Evolutionary conservation across 164 flowering plant genomes (phyloP).

Genomic region (Houttuynia cordata): DNA sequence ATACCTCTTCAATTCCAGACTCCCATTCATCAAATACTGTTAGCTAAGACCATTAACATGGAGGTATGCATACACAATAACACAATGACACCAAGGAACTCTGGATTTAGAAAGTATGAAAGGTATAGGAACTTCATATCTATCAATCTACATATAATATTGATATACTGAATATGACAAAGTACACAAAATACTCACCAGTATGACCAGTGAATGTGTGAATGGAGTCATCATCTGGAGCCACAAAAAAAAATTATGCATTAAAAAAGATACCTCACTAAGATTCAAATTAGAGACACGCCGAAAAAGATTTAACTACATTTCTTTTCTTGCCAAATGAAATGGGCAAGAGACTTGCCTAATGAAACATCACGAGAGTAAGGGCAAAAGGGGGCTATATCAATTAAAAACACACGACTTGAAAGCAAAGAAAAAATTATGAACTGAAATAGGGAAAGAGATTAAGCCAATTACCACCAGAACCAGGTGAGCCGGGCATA

Average conservation of each 20-base stretch:
- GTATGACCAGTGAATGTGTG: conserved; percentile 81
- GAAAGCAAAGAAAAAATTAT: too few species aligned
- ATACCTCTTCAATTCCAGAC: background rate
- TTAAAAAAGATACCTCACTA: background rate
- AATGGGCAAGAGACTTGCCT: too few species aligned
- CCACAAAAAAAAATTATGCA: conserved; percentile 16
- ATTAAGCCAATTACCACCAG: background rate
- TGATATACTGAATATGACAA: background rate
- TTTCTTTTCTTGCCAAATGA: too few species aligned
- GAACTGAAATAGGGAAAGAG: background rate
- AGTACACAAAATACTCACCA: conserved; percentile 30
- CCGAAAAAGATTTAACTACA: too few species aligned
- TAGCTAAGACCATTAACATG: background rate
- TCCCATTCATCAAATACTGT: background rate
- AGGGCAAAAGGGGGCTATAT: too few species aligned
- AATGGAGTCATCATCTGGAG: conserved; percentile 65
- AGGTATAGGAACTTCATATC: background rate
- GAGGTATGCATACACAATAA: too few species aligned
- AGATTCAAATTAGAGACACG: too few species aligned
- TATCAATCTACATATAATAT: background rate
- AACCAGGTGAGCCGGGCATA: conserved; percentile 4
- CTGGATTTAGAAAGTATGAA: too few species aligned
- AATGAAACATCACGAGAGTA: too few species aligned
- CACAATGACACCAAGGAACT: background rate
- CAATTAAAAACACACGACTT: too few species aligned